Conservation (phyloP, 345 rosid genomes). For the Eucalyptus coolabah region DNA sequence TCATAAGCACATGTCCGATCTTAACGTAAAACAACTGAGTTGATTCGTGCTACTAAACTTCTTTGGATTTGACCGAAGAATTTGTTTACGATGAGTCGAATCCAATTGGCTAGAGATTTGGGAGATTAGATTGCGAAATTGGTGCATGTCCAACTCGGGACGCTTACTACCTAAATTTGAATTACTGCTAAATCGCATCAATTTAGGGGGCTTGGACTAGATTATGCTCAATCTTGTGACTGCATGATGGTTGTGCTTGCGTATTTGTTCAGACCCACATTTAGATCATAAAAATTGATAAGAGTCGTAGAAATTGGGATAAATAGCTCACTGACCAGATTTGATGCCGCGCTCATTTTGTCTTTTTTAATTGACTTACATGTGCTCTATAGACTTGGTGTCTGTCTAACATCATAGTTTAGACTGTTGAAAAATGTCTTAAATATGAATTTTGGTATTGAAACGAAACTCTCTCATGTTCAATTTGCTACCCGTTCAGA, state of each 20-base stretch:
- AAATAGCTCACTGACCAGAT: background rate
- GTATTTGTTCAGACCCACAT: too few relatives aligned
- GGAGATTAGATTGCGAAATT: background rate
- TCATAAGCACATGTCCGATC: background rate
- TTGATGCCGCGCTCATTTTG: background rate
- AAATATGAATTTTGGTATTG: too few relatives aligned
- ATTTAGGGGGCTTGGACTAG: background rate
- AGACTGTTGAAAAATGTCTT: too few relatives aligned
- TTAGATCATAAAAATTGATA: too few relatives aligned
- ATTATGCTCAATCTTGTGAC: too few relatives aligned
- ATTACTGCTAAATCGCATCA: too few relatives aligned
- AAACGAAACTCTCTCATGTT: too few relatives aligned
- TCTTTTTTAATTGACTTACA: background rate
- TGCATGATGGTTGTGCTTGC: too few relatives aligned
- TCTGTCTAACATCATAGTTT: background rate
- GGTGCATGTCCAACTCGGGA: background rate
- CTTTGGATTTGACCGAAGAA: background rate
- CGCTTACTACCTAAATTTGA: background rate
- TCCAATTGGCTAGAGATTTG: background rate
- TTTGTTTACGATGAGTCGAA: background rate
- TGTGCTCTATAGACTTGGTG: background rate
- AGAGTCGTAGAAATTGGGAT: background rate
- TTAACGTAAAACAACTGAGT: background rate
- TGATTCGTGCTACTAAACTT: background rate
- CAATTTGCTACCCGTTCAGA: too few relatives aligned